Evolutionary conservation across 2,329 filamentous ascomycete species (phyloP).

Genomic region (Leptodontidium sp.): DNA sequence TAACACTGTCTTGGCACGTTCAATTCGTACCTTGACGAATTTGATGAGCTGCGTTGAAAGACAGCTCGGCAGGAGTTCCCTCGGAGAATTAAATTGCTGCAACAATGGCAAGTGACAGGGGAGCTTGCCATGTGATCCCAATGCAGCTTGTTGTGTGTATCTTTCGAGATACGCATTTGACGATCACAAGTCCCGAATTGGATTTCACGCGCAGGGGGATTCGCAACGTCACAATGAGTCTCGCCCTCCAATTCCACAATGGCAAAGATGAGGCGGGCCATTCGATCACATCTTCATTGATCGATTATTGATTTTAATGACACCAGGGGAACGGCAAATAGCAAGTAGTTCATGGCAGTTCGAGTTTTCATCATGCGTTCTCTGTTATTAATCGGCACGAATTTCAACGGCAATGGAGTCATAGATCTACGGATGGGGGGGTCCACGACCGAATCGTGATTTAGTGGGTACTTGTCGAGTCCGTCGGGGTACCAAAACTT

Average conservation of each 20-base stretch:
- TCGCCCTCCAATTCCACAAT: background rate
- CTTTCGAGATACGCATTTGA: background rate
- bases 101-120: background rate
- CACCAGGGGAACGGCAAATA: background rate
- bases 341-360: background rate
- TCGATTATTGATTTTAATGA: background rate
- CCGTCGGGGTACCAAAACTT: slow-evolving; percentile 9
- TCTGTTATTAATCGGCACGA: slow-evolving; percentile 19
- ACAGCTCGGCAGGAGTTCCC: slow-evolving; percentile 1
- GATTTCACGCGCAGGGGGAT: background rate
- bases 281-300: background rate
- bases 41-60: background rate
- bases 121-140: background rate
- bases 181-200: slow-evolving; percentile 8
- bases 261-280: background rate
- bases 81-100: slow-evolving; percentile 9
- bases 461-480: slow-evolving; percentile 13
- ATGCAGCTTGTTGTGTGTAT: background rate
- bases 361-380: background rate
- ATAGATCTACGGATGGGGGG: slow-evolving; percentile 14
- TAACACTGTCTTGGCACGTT: background rate
- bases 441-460: slow-evolving; percentile 17
- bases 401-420: slow-evolving; percentile 6
- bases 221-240: slow-evolving; percentile 7
- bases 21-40: background rate